Evolutionary conservation across 371 early-diverging fungal species (phyloP), one percentile per base, ranked within the genome.

Genomic region (Quaeritorhiza haematococci): DNA sequence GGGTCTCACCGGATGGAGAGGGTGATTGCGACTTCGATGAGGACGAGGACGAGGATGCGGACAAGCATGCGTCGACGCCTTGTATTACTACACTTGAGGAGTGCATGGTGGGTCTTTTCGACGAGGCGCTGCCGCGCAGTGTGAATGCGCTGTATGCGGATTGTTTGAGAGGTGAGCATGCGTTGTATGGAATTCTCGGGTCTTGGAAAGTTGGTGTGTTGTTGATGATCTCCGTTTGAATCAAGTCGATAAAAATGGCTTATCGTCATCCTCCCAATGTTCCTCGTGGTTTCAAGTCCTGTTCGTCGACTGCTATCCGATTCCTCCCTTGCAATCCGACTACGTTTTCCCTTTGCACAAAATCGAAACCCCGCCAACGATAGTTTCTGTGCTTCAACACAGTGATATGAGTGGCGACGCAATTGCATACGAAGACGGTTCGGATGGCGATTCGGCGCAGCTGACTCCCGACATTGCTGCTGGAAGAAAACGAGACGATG

Each of bases 81-180:
- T n/a, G n/a, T n/a, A 61, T 64, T 29, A 41, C 78, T 17, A 58
- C 66, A 2, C 51, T 72, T 28, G 64, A 76, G 33, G 67, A 71
- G 7, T 79, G 79, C 56, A 42, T 71, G 3, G 44, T 66, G 15
- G 73, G 72, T 26, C 1, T 82, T 15, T 64, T 67, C 23, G 63
- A 72, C 48, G 55, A 63, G 7, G 56, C 59, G 13, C 45, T 82
- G 3, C 79, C 79, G 0, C 53, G 48, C 21, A 56, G 43, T 17
- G 59, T 79, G 6, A 57, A 76, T 17, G 66, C 74, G 1, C 59
- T 55, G 13, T 78, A 72, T 54, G 72, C 73, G 45, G 71, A 79
- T 59, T 41, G 73, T 45, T 44, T 82, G 8, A 53, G 66, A 75
- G 76, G 78, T 76, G 46, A 32, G 19, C n/a, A n/a, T n/a, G n/a